phyloP scores from a whole-genome alignment of 345 rosid genomes.

The Garcia nutans region DNA sequence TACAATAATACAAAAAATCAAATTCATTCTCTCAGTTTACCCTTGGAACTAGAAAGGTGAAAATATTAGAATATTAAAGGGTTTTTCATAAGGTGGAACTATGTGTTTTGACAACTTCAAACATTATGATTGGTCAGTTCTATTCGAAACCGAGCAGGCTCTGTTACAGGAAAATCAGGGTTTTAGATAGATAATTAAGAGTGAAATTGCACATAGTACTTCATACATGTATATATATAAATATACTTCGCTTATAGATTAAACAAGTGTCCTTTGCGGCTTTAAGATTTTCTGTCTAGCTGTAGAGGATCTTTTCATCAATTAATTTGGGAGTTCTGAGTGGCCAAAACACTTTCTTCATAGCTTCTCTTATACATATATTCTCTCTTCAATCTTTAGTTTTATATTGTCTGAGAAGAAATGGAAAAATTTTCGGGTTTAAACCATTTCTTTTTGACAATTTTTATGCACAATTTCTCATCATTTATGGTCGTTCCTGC shows the following conservation, averaged over 20 bases:
- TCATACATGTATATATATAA: too few species aligned
- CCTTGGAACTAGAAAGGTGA: too few species aligned
- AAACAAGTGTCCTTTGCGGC: constrained; percentile 21
- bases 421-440: constrained; percentile 29
- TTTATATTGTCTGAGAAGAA: constrained; percentile 4
- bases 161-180: too few species aligned
- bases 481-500: constrained; percentile 39
- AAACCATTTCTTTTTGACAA: constrained; percentile 31
- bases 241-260: constrained; percentile 18
- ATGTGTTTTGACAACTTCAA: too few species aligned
- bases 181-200: too few species aligned
- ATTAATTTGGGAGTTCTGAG: neutral
- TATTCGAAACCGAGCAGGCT: too few species aligned
- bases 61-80: neutral
- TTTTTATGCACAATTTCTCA: constrained; percentile 32
- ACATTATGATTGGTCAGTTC: constrained; percentile 6
- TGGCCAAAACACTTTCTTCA: neutral
- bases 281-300: neutral
- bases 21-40: too few species aligned
- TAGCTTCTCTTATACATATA: neutral
- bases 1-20: too few species aligned
- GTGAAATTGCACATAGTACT: too few species aligned
- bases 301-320: neutral
- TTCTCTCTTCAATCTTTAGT: neutral
- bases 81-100: too few species aligned